Percentiles rank a stretch among this genome's conserved stretches.
These are phyloP conservation scores for Tephrocybe sp. DNA, from an alignment of 768 basidiomycete species.

Conservation along the genomic window DNA sequence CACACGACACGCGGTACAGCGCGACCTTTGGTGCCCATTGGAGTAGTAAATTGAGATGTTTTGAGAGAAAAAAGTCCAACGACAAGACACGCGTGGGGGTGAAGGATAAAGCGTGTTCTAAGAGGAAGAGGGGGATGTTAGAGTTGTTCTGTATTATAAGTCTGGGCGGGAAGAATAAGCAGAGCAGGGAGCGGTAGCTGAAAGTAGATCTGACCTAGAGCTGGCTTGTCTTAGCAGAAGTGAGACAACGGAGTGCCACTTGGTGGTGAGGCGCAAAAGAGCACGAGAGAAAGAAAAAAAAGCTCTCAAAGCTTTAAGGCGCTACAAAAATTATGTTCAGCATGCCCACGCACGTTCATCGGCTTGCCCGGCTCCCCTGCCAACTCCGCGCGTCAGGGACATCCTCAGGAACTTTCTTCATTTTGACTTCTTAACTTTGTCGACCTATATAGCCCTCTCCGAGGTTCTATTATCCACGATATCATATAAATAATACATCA, in stretches of 20 bases:
- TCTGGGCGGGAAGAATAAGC: neutral
- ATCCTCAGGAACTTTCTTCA: neutral
- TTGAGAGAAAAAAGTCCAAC: neutral
- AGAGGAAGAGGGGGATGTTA: neutral
- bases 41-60: slow-evolving; percentile 7
- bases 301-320: slow-evolving; percentile 13
- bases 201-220: slow-evolving; percentile 27
- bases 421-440: slow-evolving; percentile 11
- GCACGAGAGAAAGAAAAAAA: slow-evolving; percentile 20
- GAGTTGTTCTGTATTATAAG: neutral
- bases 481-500: neutral
- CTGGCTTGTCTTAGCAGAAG: slow-evolving; percentile 12
- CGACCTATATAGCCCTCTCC: neutral
- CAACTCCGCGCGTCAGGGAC: slow-evolving; percentile 12
- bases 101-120: neutral
- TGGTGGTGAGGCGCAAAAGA: no score
- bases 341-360: slow-evolving; percentile 54
- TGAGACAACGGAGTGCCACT: slow-evolving; percentile 8
- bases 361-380: slow-evolving; percentile 27
- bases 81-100: slow-evolving; percentile 1
- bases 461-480: no score
- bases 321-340: slow-evolving; percentile 26
- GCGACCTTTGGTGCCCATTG: slow-evolving; percentile 72
- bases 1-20: slow-evolving; percentile 83
- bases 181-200: neutral